Evolutionary conservation across 208 protist species (phyloP).

Genomic region (Leishmania gerbilli): DNA sequence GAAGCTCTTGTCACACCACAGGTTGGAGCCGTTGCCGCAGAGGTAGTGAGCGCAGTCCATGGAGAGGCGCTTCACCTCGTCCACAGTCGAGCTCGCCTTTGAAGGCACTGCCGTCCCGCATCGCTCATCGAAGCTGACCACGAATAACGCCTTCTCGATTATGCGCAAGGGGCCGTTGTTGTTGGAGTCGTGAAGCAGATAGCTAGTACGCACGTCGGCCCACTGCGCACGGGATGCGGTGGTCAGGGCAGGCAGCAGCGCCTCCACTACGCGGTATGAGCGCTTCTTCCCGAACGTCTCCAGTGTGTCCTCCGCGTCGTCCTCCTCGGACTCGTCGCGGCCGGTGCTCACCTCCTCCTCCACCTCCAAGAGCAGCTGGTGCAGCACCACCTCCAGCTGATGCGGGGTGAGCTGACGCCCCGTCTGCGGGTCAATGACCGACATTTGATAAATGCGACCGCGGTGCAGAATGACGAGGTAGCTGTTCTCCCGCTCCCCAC

Average conservation of each 20-base stretch:
- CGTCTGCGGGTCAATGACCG: constrained; percentile 50
- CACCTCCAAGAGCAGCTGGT: constrained; percentile 46
- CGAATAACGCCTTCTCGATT: constrained; percentile 82
- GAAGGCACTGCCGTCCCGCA: constrained; percentile 20
- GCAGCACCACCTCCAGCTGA: constrained; percentile 54
- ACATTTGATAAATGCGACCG: constrained; percentile 68
- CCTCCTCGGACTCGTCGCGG: constrained; percentile 54
- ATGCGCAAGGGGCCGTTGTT: constrained; percentile 65
- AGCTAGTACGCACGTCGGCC: constrained; percentile 69
- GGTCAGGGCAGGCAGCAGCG: constrained; percentile 70
- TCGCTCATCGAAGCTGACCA: constrained; percentile 73
- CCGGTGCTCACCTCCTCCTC: constrained; percentile 52
- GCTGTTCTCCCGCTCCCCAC: constrained; percentile 42
- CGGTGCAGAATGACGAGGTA: constrained; percentile 81
- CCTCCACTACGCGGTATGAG: constrained; percentile 48
- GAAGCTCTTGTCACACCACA: constrained; percentile 88
- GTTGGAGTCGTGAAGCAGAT: constrained; percentile 69
- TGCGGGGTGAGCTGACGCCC: constrained; percentile 54
- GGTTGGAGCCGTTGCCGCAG: constrained; percentile 67
- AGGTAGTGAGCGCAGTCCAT: constrained; percentile 54
- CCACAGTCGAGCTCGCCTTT: constrained; percentile 5
- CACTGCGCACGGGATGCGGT: constrained; percentile 68
- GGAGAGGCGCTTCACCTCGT: constrained; percentile 27
- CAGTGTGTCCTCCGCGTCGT: constrained; percentile 50
- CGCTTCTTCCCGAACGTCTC: constrained; percentile 47